Conservation (phyloP, 257 asterid species). For the Galeopsis tetrahit region DNA sequence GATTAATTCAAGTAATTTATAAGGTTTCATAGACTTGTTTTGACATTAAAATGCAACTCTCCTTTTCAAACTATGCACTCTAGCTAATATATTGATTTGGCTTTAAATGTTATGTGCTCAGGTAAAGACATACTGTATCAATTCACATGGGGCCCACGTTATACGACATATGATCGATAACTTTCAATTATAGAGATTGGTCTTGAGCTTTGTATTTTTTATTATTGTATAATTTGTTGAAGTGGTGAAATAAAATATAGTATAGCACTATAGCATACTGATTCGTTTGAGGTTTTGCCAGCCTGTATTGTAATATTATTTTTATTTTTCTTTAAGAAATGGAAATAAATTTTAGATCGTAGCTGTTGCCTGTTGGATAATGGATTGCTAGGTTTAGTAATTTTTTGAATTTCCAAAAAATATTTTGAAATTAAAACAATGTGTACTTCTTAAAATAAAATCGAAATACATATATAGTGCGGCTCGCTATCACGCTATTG, state of each 20-base stretch:
- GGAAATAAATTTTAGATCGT: not conserved
- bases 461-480: too few relatives aligned
- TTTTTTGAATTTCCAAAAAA: not conserved
- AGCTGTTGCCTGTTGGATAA: not conserved
- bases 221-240: not conserved
- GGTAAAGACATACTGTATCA: slow-evolving; percentile 35
- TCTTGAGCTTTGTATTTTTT: not conserved
- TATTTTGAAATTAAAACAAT: too few relatives aligned
- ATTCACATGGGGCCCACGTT: slow-evolving; percentile 34
- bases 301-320: not conserved
- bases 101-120: not conserved
- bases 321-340: not conserved
- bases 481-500: too few relatives aligned
- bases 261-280: not conserved
- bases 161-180: slow-evolving; percentile 35
- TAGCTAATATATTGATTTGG: not conserved
- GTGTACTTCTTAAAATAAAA: too few relatives aligned
- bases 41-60: not conserved
- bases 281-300: not conserved
- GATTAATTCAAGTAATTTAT: not conserved
- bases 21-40: not conserved
- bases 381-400: not conserved
- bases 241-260: not conserved
- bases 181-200: slow-evolving; percentile 20
- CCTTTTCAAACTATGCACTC: not conserved